These are phyloP conservation scores for Ceratorhiza oryzae-sativae DNA, from an alignment of 1,284 basidiomycete species.

Conservation along the genomic window DNA sequence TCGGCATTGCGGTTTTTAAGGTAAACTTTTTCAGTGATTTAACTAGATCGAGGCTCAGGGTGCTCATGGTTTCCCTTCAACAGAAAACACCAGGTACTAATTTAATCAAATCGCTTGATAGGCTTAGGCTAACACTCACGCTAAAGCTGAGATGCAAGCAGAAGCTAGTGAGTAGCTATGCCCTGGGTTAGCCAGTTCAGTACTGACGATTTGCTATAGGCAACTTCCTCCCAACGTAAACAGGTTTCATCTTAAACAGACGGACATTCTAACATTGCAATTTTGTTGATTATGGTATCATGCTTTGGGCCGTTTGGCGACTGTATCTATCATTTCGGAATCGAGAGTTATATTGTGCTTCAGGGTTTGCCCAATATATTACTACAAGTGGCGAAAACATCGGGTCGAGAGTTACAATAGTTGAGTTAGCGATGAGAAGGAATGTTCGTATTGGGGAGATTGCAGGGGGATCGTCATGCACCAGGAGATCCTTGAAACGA, in stretches of 20 bases:
- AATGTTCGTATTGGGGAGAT: not conserved
- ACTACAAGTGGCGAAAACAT: slow-evolving; percentile 35
- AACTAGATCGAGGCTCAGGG: not conserved
- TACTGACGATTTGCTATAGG: slow-evolving; percentile 36
- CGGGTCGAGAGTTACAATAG: not conserved
- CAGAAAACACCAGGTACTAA: slow-evolving; percentile 35
- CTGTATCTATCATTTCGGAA: slow-evolving; percentile 34
- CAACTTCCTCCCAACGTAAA: slow-evolving; percentile 43
- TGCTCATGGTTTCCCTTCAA: not conserved
- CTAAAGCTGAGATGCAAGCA: slow-evolving; percentile 51
- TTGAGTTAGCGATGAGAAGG: not conserved
- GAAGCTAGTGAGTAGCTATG: slow-evolving; percentile 52
- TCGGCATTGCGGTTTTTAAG: slow-evolving; percentile 79
- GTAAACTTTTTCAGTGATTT: slow-evolving; percentile 48
- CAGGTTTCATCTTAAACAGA: slow-evolving; percentile 20
- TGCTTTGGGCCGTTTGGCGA: slow-evolving; percentile 35
- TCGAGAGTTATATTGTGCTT: slow-evolving; percentile 28
- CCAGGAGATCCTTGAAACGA: slow-evolving; percentile 27
- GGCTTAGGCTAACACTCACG: slow-evolving; percentile 42
- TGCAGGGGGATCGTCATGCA: slow-evolving; percentile 5
- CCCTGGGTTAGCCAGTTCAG: not conserved
- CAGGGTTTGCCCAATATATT: slow-evolving; percentile 36
- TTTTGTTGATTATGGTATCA: slow-evolving; percentile 1
- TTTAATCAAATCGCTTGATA: not conserved
- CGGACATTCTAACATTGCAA: slow-evolving; percentile 5